These are phyloP conservation scores for Eremothecium coryli DNA, from an alignment of 1,139 yeast genomes.

Conservation along the genomic window DNA sequence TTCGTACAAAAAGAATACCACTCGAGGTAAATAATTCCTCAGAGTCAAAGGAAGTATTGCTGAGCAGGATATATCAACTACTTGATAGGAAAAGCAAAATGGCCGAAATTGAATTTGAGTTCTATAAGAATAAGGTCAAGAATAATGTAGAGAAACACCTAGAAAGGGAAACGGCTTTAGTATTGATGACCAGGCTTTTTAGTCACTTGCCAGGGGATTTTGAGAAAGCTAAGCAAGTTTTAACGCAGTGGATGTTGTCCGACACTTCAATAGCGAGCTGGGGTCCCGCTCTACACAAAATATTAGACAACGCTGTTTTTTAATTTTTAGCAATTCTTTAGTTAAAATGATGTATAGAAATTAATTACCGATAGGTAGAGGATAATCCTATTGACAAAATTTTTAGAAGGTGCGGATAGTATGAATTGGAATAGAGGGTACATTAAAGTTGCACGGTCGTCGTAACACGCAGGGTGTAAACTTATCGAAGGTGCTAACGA, in stretches of 20 bases:
- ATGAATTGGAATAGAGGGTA: no score
- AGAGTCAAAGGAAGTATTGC: conserved; percentile 13
- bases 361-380: no score
- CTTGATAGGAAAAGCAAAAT: conserved; percentile 15
- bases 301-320: conserved; percentile 15
- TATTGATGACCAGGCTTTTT: conserved; percentile 19
- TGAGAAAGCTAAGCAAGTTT: conserved; percentile 13
- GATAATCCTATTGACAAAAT: no score
- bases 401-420: no score
- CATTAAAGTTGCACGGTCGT: no score
- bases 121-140: conserved; percentile 22
- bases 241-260: conserved; percentile 27
- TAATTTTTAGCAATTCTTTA: no score
- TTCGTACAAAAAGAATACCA: no score
- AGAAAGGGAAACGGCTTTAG: conserved; percentile 16
- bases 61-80: conserved; percentile 13
- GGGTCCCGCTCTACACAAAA: conserved; percentile 30
- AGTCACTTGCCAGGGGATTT: conserved; percentile 11
- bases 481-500: neutral
- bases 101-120: conserved; percentile 20
- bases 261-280: conserved; percentile 27
- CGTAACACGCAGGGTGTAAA: no score
- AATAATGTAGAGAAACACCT: conserved; percentile 16
- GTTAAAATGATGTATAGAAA: no score
- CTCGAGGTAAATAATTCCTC: conserved; percentile 6